A percentile compares a stretch with the other conserved stretches of the same genome.
phyloP scores from a whole-genome alignment of 805 yeast species.

The Barnettozyma botsteinii region DNA sequence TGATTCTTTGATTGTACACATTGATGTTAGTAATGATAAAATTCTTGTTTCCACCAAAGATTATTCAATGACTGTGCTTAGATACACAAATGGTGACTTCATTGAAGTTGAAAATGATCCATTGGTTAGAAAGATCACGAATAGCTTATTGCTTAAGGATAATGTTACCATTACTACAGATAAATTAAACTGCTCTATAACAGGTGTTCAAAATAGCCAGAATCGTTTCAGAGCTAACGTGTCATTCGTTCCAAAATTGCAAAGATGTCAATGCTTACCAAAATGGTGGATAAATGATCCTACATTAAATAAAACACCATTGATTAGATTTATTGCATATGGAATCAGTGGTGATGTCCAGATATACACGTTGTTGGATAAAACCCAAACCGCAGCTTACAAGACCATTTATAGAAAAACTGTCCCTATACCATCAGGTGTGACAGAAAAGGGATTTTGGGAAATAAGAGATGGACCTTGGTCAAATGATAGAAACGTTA shows the following conservation, averaged over 20 bases:
- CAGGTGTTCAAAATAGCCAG: conserved; percentile 12
- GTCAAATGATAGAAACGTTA: conserved; percentile 10
- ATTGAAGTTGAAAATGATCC: conserved; percentile 16
- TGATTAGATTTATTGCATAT: conserved; percentile 21
- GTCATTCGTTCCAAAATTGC: conserved; percentile 30
- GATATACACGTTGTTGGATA: conserved; percentile 20
- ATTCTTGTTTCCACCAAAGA: conserved; percentile 27
- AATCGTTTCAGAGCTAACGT: conserved; percentile 16
- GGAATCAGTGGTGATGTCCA: conserved; percentile 36
- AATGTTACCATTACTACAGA: conserved; percentile 18
- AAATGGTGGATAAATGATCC: conserved; percentile 25
- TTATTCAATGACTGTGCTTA: conserved; percentile 23
- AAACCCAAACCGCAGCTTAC: conserved; percentile 4
- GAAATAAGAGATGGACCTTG: conserved; percentile 14
- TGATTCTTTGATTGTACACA: conserved; percentile 15
- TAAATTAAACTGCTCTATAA: conserved; percentile 17
- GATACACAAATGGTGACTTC: conserved; percentile 11
- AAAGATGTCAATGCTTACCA: conserved; percentile 26
- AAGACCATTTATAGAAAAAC: not conserved
- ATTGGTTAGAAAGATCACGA: conserved; percentile 18
- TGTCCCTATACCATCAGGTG: conserved; percentile 1
- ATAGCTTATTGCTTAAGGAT: conserved; percentile 10
- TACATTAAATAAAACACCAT: not conserved
- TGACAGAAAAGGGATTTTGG: conserved; percentile 23
- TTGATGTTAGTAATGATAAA: conserved; percentile 18